Evolutionary conservation across 2,329 filamentous ascomycete genomes (phyloP).

Genomic region (Colletotrichum spaethianum): DNA sequence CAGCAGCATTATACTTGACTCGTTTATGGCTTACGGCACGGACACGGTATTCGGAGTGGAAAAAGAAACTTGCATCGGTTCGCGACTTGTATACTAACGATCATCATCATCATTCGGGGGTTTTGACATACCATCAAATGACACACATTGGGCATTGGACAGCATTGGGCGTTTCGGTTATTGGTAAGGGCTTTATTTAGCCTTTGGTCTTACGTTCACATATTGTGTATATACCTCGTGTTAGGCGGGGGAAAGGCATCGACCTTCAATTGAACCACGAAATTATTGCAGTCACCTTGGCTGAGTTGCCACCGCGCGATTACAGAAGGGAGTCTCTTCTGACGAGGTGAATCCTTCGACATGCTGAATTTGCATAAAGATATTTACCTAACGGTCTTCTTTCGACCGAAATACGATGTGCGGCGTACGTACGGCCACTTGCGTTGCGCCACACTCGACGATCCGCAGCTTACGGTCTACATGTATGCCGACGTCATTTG

Average conservation of each 20-base stretch:
- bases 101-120: conserved; percentile 34
- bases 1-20: conserved; percentile 36
- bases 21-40: conserved; percentile 40
- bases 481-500: conserved; percentile 36
- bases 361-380: no score
- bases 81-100: conserved; percentile 41
- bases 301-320: not conserved
- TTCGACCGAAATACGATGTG: not conserved
- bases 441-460: conserved; percentile 14
- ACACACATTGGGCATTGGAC: conserved; percentile 36
- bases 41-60: conserved; percentile 38
- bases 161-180: conserved; percentile 38
- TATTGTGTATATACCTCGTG: conserved; percentile 30
- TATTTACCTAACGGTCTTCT: not conserved
- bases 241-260: conserved; percentile 7
- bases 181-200: conserved; percentile 10
- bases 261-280: conserved; percentile 31
- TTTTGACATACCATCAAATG: conserved; percentile 37
- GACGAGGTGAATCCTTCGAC: not conserved
- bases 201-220: conserved; percentile 25
- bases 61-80: conserved; percentile 39
- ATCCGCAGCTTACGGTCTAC: conserved; percentile 10
- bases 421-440: not conserved
- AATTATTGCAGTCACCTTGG: conserved; percentile 10
- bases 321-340: not conserved